These are phyloP conservation scores for Diaporthe sp. DNA, from an alignment of 2,329 filamentous ascomycete genomes.

Conservation along the genomic window DNA sequence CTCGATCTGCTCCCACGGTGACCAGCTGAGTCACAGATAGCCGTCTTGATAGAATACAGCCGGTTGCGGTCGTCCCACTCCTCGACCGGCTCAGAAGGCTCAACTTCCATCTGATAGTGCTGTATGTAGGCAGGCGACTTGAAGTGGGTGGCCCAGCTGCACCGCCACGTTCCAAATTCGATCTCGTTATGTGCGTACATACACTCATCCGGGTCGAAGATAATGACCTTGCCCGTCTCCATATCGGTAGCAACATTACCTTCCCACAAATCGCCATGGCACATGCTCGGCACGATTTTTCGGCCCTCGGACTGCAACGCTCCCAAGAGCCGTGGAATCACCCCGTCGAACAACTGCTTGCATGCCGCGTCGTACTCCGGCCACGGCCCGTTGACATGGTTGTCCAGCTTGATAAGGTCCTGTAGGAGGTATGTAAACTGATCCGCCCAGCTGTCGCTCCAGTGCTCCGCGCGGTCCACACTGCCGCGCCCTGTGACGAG, in stretches of 20 bases:
- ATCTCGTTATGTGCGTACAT: slow-evolving; percentile 35
- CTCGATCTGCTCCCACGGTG: slow-evolving; percentile 21
- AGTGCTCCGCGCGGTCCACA: not conserved
- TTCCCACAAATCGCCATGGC: slow-evolving; percentile 33
- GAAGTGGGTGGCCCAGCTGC: slow-evolving; percentile 38
- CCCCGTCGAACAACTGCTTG: slow-evolving; percentile 4
- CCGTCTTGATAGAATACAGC: slow-evolving; percentile 17
- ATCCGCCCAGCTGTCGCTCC: slow-evolving; percentile 14
- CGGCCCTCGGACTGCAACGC: slow-evolving; percentile 18
- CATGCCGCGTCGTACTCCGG: slow-evolving; percentile 18
- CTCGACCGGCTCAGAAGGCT: slow-evolving; percentile 23
- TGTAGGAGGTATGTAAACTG: slow-evolving; percentile 16
- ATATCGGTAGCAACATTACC: slow-evolving; percentile 30
- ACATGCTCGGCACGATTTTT: not conserved
- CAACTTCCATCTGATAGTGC: slow-evolving; percentile 6
- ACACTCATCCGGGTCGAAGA: slow-evolving; percentile 30
- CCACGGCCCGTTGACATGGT: slow-evolving; percentile 18
- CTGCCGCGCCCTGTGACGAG: slow-evolving; percentile 13
- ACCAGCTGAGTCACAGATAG: slow-evolving; percentile 13
- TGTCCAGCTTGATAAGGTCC: slow-evolving; percentile 22
- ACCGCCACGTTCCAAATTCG: slow-evolving; percentile 29
- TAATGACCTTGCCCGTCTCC: slow-evolving; percentile 4
- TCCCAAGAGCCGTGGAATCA: slow-evolving; percentile 23
- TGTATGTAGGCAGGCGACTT: slow-evolving; percentile 9
- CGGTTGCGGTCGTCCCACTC: slow-evolving; percentile 31